Conservation (phyloP, 345 rosid genomes). For the Tarenaya hassleriana region DNA sequence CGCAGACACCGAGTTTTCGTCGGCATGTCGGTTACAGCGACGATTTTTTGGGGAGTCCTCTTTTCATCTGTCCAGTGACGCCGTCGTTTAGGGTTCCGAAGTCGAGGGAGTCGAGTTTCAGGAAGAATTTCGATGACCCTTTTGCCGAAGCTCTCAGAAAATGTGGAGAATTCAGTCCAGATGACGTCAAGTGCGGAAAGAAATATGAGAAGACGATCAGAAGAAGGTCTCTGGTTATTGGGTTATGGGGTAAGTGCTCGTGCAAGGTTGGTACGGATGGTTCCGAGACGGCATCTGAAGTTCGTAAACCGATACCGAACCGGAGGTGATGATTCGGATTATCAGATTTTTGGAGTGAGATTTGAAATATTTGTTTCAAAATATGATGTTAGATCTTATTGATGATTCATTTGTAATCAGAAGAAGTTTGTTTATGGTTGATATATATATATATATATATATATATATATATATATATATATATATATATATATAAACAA, state of each 20-base stretch:
- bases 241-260: conserved; percentile 27
- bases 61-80: conserved; percentile 10
- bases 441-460: too few relatives aligned
- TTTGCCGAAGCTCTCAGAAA: conserved; percentile 28
- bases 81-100: conserved; percentile 15
- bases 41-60: conserved; percentile 15
- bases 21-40: conserved; percentile 4
- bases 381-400: too few relatives aligned
- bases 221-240: conserved; percentile 16
- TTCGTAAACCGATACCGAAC: conserved; percentile 14
- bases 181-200: conserved; percentile 14
- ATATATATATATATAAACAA: too few relatives aligned
- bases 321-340: too few relatives aligned
- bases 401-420: too few relatives aligned
- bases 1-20: background rate
- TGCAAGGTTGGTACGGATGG: conserved; percentile 23
- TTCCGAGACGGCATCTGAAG: conserved; percentile 2
- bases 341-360: too few relatives aligned
- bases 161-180: conserved; percentile 24
- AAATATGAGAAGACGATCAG: conserved; percentile 2
- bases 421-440: too few relatives aligned
- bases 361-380: too few relatives aligned
- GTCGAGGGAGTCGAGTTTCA: conserved; percentile 19
- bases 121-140: conserved; percentile 27
- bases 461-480: too few relatives aligned